Base-by-base conservation (phyloP, 192 early-diverging fungal genomes). In the Rhizophagus clarus region DNA sequence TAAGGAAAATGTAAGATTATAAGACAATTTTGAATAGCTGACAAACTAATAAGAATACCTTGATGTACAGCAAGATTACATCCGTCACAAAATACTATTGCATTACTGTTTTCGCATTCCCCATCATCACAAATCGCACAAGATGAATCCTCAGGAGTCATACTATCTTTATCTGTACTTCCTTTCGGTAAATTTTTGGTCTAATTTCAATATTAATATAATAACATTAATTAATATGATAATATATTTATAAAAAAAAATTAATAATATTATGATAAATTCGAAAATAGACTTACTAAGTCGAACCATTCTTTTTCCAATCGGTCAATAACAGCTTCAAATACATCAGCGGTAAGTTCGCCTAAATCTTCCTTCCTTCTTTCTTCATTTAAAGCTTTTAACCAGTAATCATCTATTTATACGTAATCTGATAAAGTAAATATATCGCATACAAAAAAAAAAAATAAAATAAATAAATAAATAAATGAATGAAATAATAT, bases 41-140 rank as follows among this genome's bases (percentile, higher is more conserved):
- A 34, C 34, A 34, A 34, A 2, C 5, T 34, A 34, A 62, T 75
- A 29, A 68, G n/a, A 24, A 40, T 88, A 94, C 93, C 93, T 89
- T 99, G 98, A 88, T 99, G 98, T 11, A 99, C 98, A 3, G 97
- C 97, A 69, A 99, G 83, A 83, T 99, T 97, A 84, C 98, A 99
- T 0, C 98, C 98, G 85, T 99, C 98, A 87, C 98, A 99, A 81
- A 98, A 99, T 8, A 99, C 98, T 70, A 99, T 99, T 0, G 96
- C 97, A 82, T 99, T 99, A 82, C 94, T 93, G 83, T 99, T 99
- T 86, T 99, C 98, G 85, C 95, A 94, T 87, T 99, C 98, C n/a
- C 96, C 95, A 79, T 98, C 96, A 79, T 97, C 96, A 85, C 98
- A 99, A 24, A 99, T 93, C 2, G 94, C 94, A 79, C 98, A 99